Conservation (phyloP, 2,329 filamentous ascomycete genomes). For the Colletotrichum chrysophilum region DNA sequence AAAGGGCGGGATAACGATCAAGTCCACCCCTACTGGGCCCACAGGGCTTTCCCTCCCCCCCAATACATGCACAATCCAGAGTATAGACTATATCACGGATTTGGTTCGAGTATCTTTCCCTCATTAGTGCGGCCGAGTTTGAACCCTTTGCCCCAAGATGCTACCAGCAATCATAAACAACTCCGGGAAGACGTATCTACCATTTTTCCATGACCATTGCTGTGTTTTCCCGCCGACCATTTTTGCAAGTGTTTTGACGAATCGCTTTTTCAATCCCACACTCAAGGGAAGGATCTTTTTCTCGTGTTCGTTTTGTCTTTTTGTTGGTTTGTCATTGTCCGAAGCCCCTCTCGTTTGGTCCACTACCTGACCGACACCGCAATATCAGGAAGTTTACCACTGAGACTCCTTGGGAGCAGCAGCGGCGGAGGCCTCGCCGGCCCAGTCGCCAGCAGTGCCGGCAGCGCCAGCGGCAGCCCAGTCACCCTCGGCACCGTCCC, state of each 20-base stretch:
- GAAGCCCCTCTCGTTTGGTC: not conserved
- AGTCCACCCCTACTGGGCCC: conserved; percentile 82
- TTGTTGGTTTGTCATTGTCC: conserved; percentile 4
- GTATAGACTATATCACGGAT: conserved; percentile 15
- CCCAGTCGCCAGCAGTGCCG: conserved; percentile 66
- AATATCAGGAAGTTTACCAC: conserved; percentile 47
- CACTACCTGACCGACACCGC: conserved; percentile 10
- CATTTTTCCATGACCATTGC: conserved; percentile 24
- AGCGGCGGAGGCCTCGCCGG: conserved; percentile 60
- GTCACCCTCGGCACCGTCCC: conserved; percentile 64
- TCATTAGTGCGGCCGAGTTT: conserved; percentile 85
- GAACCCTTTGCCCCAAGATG: conserved; percentile 39
- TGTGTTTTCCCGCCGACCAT: conserved; percentile 24
- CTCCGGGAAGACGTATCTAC: conserved; percentile 29
- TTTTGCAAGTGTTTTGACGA: conserved; percentile 13
- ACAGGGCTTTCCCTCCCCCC: conserved; percentile 97
- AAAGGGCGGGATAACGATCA: conserved; percentile 77
- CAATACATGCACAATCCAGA: conserved; percentile 25
- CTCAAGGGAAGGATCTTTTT: not conserved
- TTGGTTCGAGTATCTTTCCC: conserved; percentile 92
- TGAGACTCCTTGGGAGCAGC: conserved; percentile 51
- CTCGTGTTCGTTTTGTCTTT: conserved; percentile 8
- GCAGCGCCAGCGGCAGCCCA: conserved; percentile 54
- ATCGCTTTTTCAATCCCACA: not conserved
- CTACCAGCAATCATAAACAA: conserved; percentile 21